phyloP scores from a whole-genome alignment of 257 asterid species.

The Handroanthus guayacan region DNA sequence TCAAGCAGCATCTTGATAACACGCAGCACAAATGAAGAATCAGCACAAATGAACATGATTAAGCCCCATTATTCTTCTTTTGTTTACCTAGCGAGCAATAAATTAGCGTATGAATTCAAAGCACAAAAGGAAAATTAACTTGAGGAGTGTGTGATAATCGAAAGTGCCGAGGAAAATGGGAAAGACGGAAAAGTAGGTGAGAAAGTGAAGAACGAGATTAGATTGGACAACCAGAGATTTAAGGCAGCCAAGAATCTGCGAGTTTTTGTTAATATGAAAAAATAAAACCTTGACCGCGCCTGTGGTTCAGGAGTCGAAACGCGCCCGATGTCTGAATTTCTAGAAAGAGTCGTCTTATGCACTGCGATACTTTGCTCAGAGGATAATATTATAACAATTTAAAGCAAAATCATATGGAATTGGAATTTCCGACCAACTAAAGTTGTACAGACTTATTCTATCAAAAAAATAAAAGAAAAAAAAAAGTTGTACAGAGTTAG shows the following conservation, averaged over 20 bases:
- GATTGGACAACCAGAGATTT: slow-evolving; percentile 17
- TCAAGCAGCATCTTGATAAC: slow-evolving; percentile 2
- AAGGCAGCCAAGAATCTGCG: background rate
- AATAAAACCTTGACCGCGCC: slow-evolving; percentile 32
- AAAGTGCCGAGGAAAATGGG: background rate
- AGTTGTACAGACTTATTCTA: too few species aligned
- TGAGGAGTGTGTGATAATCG: background rate
- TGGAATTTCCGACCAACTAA: too few species aligned
- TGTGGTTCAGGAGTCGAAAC: slow-evolving; percentile 29
- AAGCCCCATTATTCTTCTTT: background rate
- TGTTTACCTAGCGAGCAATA: background rate
- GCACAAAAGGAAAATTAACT: background rate
- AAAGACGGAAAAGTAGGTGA: background rate
- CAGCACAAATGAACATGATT: slow-evolving; percentile 13
- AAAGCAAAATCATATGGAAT: too few species aligned
- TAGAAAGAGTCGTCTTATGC: background rate
- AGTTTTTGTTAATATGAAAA: background rate
- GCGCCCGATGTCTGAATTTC: background rate
- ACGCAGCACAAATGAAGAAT: slow-evolving; percentile 15
- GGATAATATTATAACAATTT: too few species aligned
- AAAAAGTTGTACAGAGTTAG: too few species aligned
- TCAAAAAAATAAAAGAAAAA: too few species aligned
- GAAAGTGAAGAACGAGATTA: background rate
- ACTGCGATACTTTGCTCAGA: too few species aligned
- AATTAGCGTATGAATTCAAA: slow-evolving; percentile 1